Percentiles rank a stretch among this genome's conserved stretches.
Evolutionary conservation across 176 grass and related monocot genomes (phyloP).

Genomic region (Calamus simplicifolius): DNA sequence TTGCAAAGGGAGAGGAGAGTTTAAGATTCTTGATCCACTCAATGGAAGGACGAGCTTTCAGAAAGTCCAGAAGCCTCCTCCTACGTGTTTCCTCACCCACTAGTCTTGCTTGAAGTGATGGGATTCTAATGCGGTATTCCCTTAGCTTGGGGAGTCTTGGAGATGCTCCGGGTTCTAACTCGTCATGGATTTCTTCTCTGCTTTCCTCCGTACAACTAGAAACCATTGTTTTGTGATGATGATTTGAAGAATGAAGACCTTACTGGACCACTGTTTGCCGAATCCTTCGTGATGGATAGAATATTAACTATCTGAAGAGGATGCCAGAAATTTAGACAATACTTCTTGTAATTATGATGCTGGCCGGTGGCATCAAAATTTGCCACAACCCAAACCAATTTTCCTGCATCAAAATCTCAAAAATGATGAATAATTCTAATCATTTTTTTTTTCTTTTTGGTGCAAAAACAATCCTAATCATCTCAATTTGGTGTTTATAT

Average conservation of each 20-base stretch:
- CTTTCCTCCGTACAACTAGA: slow-evolving; percentile 4
- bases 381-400: too few relatives aligned
- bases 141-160: slow-evolving; percentile 24
- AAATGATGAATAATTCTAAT: too few relatives aligned
- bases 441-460: too few relatives aligned
- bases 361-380: too few relatives aligned
- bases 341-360: too few relatives aligned
- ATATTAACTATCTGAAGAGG: too few relatives aligned
- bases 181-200: neutral
- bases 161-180: slow-evolving; percentile 10
- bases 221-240: neutral
- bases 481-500: too few relatives aligned
- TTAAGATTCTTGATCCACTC: slow-evolving; percentile 43
- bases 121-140: slow-evolving; percentile 31
- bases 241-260: neutral
- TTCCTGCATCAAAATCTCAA: too few relatives aligned
- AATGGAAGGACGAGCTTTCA: slow-evolving; percentile 41
- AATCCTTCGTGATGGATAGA: too few relatives aligned
- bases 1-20: slow-evolving; percentile 18
- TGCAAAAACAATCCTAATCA: too few relatives aligned
- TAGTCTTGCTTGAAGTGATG: slow-evolving; percentile 19
- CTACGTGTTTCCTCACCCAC: neutral
- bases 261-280: too few relatives aligned
- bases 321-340: too few relatives aligned
- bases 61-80: slow-evolving; percentile 40